Percentiles rank a stretch among this genome's conserved stretches.
Conservation (phyloP, 2,329 filamentous ascomycete genomes). For the Fusarium sp. region DNA sequence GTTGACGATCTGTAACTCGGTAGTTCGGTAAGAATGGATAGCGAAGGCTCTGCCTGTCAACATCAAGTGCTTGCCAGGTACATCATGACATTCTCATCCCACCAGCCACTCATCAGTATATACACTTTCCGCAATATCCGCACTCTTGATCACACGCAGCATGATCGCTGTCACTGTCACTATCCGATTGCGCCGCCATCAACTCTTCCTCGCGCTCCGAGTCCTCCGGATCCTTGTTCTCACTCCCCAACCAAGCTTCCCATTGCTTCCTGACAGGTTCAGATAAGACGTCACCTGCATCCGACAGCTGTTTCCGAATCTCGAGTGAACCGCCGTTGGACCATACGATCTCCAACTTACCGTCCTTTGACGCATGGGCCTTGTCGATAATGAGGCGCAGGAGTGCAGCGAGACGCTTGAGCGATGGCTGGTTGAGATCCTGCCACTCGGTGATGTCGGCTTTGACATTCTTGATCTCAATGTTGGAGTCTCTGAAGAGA, state of each 20-base stretch:
- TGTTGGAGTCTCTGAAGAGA: conserved; percentile 46
- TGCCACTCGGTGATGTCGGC: conserved; percentile 51
- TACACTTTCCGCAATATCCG: conserved; percentile 43
- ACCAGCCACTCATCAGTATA: conserved; percentile 7
- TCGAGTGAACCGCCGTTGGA: conserved; percentile 25
- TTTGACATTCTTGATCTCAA: conserved; percentile 45
- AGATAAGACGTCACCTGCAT: conserved; percentile 39
- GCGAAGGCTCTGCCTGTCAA: neutral
- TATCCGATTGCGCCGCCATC: conserved; percentile 16
- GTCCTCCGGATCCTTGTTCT: neutral
- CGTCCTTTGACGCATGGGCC: conserved; percentile 5
- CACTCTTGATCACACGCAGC: conserved; percentile 43
- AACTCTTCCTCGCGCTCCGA: conserved; percentile 7
- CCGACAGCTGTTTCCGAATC: conserved; percentile 38
- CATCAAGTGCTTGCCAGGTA: neutral
- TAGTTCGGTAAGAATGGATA: neutral
- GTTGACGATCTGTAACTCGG: neutral
- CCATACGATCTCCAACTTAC: conserved; percentile 40
- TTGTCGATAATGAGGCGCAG: conserved; percentile 33
- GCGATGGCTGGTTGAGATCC: conserved; percentile 38
- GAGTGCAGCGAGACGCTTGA: conserved; percentile 44
- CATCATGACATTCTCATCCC: neutral
- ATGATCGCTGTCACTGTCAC: conserved; percentile 27
- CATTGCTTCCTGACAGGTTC: conserved; percentile 33
- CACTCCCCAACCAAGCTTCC: conserved; percentile 35